phyloP scores from a whole-genome alignment of 805 yeast genomes.

The Candida glaebosa region DNA sequence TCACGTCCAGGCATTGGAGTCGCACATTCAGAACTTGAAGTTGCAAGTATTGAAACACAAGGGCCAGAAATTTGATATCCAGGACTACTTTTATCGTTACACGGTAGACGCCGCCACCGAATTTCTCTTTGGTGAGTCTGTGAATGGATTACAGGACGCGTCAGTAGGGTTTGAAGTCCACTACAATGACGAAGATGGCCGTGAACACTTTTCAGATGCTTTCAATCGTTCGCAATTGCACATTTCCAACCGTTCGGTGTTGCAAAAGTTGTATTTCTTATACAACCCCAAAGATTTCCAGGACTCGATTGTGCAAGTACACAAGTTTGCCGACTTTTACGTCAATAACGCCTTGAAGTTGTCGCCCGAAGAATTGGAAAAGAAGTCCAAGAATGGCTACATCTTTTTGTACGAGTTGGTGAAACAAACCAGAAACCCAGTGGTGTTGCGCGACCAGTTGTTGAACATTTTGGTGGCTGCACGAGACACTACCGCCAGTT shows the following conservation, averaged over 20 bases:
- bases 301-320: conserved; percentile 21
- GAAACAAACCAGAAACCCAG: conserved; percentile 46
- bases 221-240: conserved; percentile 33
- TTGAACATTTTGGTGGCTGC: conserved; percentile 52
- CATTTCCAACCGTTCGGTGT: conserved; percentile 32
- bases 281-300: conserved; percentile 22
- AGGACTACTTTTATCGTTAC: conserved; percentile 26
- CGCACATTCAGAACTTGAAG: conserved; percentile 21
- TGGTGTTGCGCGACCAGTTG: conserved; percentile 46
- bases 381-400: conserved; percentile 34
- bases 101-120: conserved; percentile 38
- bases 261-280: conserved; percentile 25
- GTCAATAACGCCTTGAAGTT: conserved; percentile 35
- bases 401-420: conserved; percentile 47
- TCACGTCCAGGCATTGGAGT: conserved; percentile 27
- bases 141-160: conserved; percentile 22
- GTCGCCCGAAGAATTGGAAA: conserved; percentile 27
- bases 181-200: conserved; percentile 20
- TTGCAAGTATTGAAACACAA: conserved; percentile 18
- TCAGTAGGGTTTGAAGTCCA: conserved; percentile 18
- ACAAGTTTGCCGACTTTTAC: conserved; percentile 34
- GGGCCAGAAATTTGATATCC: conserved; percentile 28
- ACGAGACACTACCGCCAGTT: conserved; percentile 53
- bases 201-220: conserved; percentile 30
- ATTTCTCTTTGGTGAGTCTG: conserved; percentile 35